A percentile compares a stretch with the other conserved stretches of the same genome.
Conservation (phyloP, 192 early-diverging fungal species). For the Backusella tuberculispora region DNA sequence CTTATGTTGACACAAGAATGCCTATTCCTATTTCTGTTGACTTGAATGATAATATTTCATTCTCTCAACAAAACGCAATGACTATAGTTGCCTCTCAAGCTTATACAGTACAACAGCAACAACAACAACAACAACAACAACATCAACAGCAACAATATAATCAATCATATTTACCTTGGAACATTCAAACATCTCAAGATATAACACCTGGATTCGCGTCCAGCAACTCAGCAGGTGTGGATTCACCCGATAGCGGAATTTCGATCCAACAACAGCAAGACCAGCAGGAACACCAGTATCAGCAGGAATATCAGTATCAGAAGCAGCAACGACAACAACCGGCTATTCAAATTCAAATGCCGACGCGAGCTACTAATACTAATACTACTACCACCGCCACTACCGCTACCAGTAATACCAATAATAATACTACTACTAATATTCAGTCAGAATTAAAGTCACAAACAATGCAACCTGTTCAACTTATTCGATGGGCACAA, state of each 20-base stretch:
- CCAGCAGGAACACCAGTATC: neutral
- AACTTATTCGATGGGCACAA: constrained; percentile 2
- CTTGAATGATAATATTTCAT: neutral
- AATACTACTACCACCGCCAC: neutral
- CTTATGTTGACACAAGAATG: constrained; percentile 4
- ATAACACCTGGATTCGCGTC: constrained; percentile 4
- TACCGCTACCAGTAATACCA: neutral
- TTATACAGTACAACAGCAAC: neutral
- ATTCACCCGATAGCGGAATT: neutral
- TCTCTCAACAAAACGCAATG: neutral
- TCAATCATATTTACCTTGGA: neutral
- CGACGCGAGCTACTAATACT: neutral
- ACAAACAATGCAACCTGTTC: neutral
- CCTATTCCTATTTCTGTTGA: neutral
- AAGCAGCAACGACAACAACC: neutral
- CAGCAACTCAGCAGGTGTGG: neutral
- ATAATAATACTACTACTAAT: neutral
- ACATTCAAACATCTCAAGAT: neutral
- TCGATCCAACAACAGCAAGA: neutral
- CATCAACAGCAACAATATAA: neutral
- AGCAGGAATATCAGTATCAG: neutral
- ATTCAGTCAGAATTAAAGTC: neutral
- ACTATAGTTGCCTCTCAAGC: neutral
- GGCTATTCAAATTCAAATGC: neutral
- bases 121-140: neutral